A percentile compares a stretch with the other conserved stretches of the same genome.
Conservation (phyloP, 129 eudicot genomes). For the Ambrosia trifida region DNA sequence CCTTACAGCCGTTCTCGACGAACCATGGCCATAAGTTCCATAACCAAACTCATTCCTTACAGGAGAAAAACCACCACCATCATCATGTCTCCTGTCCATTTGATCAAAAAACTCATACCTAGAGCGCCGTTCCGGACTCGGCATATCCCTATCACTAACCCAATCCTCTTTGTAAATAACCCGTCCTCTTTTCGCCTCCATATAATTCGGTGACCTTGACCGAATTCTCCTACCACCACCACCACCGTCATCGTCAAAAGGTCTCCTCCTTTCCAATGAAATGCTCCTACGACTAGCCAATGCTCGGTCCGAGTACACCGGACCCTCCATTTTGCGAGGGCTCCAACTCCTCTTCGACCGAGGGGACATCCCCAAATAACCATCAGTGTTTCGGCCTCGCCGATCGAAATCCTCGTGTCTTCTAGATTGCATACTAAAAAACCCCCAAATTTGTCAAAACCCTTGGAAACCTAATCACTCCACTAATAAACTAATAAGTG, state of each 20-base stretch:
- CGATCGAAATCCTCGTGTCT: constrained; percentile 34
- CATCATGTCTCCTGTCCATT: constrained; percentile 33
- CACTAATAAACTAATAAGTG: constrained; percentile 23
- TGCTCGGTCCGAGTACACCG: constrained; percentile 15
- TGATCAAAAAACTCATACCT: constrained; percentile 33
- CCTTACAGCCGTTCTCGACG: constrained; percentile 32
- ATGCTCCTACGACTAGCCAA: constrained; percentile 32
- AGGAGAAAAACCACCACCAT: constrained; percentile 33
- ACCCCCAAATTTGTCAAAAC: constrained; percentile 27
- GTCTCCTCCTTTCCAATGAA: constrained; percentile 40
- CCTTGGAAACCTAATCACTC: constrained; percentile 27
- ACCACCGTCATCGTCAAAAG: constrained; percentile 9
- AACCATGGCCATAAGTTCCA: constrained; percentile 25
- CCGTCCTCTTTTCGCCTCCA: constrained; percentile 33
- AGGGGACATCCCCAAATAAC: constrained; percentile 32
- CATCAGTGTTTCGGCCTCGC: not conserved
- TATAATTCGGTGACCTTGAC: constrained; percentile 39
- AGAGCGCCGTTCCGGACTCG: constrained; percentile 24
- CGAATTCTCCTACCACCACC: constrained; percentile 19
- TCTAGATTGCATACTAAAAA: constrained; percentile 44
- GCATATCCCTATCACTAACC: constrained; percentile 32
- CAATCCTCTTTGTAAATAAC: constrained; percentile 32
- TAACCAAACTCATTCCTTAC: constrained; percentile 24
- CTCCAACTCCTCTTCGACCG: constrained; percentile 39
- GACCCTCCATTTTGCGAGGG: constrained; percentile 33